Evolutionary conservation across 768 basidiomycete species (phyloP).

Genomic region (Phlebiopsis gigantea): DNA sequence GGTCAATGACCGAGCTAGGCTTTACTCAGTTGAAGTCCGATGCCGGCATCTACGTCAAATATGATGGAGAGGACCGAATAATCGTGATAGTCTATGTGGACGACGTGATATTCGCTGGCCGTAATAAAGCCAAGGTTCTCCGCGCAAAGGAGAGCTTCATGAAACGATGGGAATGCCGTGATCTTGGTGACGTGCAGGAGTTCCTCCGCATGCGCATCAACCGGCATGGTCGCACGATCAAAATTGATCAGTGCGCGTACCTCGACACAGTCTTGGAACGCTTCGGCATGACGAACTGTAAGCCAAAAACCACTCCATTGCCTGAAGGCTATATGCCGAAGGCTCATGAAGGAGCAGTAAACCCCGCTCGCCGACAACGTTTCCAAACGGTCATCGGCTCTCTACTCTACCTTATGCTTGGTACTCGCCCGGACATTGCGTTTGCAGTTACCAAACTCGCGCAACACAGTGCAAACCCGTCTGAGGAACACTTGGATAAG

Average conservation of each 20-base stretch:
- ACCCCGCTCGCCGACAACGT: no score
- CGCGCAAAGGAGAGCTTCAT: no score
- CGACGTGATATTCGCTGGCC: no score
- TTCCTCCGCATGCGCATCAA: conserved; percentile 24
- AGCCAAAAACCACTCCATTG: conserved; percentile 9
- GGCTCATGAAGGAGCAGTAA: not conserved
- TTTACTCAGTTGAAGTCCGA: conserved; percentile 22
- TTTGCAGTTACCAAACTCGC: conserved; percentile 8
- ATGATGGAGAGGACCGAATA: no score
- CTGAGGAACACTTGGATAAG: not conserved
- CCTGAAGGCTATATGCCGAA: conserved; percentile 7
- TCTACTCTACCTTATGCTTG: conserved; percentile 12
- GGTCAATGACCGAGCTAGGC: conserved; percentile 23
- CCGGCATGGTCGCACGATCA: not conserved
- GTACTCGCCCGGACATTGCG: conserved; percentile 14
- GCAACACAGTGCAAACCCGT: conserved; percentile 18
- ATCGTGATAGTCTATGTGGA: conserved; percentile 28
- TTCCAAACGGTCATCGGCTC: conserved; percentile 11
- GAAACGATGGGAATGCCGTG: no score
- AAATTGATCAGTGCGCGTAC: conserved; percentile 15
- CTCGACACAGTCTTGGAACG: conserved; percentile 6
- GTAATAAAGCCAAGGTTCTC: no score
- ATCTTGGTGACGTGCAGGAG: conserved; percentile 13
- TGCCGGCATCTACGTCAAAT: conserved; percentile 22
- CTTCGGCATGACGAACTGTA: conserved; percentile 11